Conservation (phyloP, 129 eudicot species). For the Gnaphalium uliginosum region DNA sequence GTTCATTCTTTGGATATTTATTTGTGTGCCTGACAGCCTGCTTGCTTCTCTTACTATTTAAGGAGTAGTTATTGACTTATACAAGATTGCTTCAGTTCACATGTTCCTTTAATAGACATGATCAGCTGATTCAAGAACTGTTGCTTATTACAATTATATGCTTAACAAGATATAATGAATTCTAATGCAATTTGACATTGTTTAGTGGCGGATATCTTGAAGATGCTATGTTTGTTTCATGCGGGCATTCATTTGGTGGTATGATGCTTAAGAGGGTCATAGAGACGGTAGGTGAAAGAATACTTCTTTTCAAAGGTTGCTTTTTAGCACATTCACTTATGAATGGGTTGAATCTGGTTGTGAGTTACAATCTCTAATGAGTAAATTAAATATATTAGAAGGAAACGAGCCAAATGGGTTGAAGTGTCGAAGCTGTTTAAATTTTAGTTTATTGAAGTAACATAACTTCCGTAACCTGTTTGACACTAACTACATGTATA, state of each 20-base stretch:
- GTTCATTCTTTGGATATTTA: slow-evolving; percentile 22
- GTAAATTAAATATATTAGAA: background rate
- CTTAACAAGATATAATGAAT: slow-evolving; percentile 14
- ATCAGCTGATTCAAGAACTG: background rate
- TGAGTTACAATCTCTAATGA: background rate
- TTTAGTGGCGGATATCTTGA: slow-evolving; percentile 83
- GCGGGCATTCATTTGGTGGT: slow-evolving; percentile 99
- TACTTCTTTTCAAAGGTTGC: background rate
- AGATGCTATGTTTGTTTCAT: slow-evolving; percentile 93
- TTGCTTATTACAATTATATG: background rate
- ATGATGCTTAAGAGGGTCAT: slow-evolving; percentile 79
- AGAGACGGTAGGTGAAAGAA: slow-evolving; percentile 58
- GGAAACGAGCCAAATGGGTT: background rate
- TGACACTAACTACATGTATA: background rate
- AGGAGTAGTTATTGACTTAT: background rate
- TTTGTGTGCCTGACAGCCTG: slow-evolving; percentile 8
- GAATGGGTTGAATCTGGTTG: background rate
- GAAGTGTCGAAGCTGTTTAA: background rate
- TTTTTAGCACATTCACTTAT: background rate
- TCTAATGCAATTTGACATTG: slow-evolving; percentile 22
- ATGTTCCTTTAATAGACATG: slow-evolving; percentile 5
- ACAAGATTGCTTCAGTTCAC: slow-evolving; percentile 2
- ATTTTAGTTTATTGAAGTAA: background rate
- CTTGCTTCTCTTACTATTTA: background rate
- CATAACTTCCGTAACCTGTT: no score